Conservation (phyloP, 345 rosid genomes). For the Noccaea bulbosa region DNA sequence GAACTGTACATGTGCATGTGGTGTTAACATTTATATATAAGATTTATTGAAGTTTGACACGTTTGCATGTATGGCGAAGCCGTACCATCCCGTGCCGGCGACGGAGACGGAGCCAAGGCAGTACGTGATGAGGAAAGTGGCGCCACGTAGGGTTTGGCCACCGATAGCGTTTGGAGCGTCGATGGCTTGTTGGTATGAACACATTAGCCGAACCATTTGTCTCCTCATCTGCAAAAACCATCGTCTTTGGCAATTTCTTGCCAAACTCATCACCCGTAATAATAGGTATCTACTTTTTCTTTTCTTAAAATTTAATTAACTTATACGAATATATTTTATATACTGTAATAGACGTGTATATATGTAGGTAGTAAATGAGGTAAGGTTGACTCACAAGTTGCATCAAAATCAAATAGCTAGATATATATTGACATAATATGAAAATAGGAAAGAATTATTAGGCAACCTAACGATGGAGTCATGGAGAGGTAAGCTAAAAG, state of each 20-base stretch:
- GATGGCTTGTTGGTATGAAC: constrained; percentile 95
- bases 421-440: neutral
- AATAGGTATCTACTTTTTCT: constrained; percentile 50
- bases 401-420: constrained; percentile 18
- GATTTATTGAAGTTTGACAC: constrained; percentile 2
- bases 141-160: constrained; percentile 92
- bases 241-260: constrained; percentile 84
- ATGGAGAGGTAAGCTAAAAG: neutral
- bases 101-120: constrained; percentile 67
- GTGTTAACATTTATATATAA: neutral
- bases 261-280: constrained; percentile 74
- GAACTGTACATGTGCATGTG: neutral
- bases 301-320: neutral
- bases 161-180: constrained; percentile 79
- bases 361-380: neutral
- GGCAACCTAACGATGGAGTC: constrained; percentile 38
- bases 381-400: neutral
- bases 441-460: constrained; percentile 15
- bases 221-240: constrained; percentile 87
- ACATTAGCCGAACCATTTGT: constrained; percentile 79
- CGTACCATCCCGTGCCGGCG: constrained; percentile 74
- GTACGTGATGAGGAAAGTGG: constrained; percentile 78
- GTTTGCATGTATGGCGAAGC: constrained; percentile 51
- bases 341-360: neutral
- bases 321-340: neutral